Evolutionary conservation across 1,284 basidiomycete genomes (phyloP).

Genomic region (Trichosporon sp.): DNA sequence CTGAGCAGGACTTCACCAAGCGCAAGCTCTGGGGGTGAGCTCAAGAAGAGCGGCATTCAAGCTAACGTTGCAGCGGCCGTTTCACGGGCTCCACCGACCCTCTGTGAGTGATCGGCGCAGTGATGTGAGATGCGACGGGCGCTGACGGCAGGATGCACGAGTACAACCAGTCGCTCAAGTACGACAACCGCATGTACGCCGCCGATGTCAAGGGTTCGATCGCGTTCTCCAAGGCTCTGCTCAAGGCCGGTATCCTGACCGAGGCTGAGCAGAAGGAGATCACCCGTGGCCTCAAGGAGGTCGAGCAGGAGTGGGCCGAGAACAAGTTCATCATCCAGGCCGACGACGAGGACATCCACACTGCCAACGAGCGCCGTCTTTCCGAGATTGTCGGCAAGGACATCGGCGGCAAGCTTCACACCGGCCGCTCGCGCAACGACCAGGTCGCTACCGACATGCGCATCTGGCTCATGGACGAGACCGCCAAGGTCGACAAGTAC

Average conservation of each 20-base stretch:
- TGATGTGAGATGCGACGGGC: background rate
- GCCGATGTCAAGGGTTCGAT: conserved; percentile 93
- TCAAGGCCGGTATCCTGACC: conserved; percentile 76
- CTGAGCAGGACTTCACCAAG: conserved; percentile 53
- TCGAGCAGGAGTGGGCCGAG: conserved; percentile 81
- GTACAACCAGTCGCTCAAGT: conserved; percentile 92
- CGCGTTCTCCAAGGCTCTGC: conserved; percentile 87
- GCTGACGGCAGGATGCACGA: conserved; percentile 74
- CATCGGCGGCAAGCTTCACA: conserved; percentile 90
- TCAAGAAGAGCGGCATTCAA: background rate
- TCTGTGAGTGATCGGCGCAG: conserved; percentile 62
- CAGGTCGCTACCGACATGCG: conserved; percentile 98
- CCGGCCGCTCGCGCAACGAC: conserved; percentile 93
- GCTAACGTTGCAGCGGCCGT: conserved; percentile 32
- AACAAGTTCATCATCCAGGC: conserved; percentile 73
- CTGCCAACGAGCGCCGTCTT: conserved; percentile 95
- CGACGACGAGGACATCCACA: conserved; percentile 98
- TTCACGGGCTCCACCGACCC: conserved; percentile 62
- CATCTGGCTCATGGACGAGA: conserved; percentile 87
- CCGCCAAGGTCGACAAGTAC: conserved; percentile 69
- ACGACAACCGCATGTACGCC: conserved; percentile 90
- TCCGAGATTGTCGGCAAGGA: conserved; percentile 85
- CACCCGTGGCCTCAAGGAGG: conserved; percentile 72
- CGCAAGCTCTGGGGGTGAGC: conserved; percentile 56
- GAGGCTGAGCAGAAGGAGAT: conserved; percentile 74